Evolutionary conservation across 345 rosid genomes (phyloP).

Genomic region (Carallia brachiata): DNA sequence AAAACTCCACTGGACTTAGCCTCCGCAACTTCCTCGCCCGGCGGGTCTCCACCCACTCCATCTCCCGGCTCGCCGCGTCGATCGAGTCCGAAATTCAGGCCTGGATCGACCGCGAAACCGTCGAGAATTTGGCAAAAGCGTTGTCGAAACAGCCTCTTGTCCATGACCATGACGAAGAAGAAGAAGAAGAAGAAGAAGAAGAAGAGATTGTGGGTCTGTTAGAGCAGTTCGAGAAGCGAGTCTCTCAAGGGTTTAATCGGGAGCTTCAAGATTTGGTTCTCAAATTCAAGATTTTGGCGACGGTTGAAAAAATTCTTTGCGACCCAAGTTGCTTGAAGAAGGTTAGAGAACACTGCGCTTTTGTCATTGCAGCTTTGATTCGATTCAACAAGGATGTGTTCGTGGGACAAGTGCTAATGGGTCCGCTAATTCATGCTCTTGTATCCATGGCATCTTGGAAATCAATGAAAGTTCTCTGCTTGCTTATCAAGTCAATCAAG

Average conservation of each 20-base stretch:
- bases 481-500: slow-evolving; percentile 48
- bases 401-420: slow-evolving; percentile 59
- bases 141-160: slow-evolving; percentile 28
- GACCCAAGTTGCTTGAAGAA: slow-evolving; percentile 29
- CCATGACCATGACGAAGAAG: not conserved
- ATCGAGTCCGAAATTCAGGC: slow-evolving; percentile 66
- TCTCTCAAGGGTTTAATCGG: slow-evolving; percentile 48
- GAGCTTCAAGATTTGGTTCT: slow-evolving; percentile 58
- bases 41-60: slow-evolving; percentile 51
- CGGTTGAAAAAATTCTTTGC: slow-evolving; percentile 38
- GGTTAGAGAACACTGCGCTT: slow-evolving; percentile 47
- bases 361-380: slow-evolving; percentile 43
- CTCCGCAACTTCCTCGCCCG: slow-evolving; percentile 52
- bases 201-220: slow-evolving; percentile 41
- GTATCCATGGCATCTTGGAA: slow-evolving; percentile 35
- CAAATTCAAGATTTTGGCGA: slow-evolving; percentile 42
- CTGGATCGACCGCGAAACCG: slow-evolving; percentile 68
- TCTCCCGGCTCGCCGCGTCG: slow-evolving; percentile 64
- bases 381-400: slow-evolving; percentile 74
- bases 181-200: slow-evolving; percentile 5
- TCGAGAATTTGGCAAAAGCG: slow-evolving; percentile 38
- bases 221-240: slow-evolving; percentile 47
- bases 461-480: slow-evolving; percentile 40
- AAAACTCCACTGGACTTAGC: slow-evolving; percentile 31
- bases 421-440: slow-evolving; percentile 44